phyloP scores from a whole-genome alignment of 257 asterid species.

The Solanum sejunctum region DNA sequence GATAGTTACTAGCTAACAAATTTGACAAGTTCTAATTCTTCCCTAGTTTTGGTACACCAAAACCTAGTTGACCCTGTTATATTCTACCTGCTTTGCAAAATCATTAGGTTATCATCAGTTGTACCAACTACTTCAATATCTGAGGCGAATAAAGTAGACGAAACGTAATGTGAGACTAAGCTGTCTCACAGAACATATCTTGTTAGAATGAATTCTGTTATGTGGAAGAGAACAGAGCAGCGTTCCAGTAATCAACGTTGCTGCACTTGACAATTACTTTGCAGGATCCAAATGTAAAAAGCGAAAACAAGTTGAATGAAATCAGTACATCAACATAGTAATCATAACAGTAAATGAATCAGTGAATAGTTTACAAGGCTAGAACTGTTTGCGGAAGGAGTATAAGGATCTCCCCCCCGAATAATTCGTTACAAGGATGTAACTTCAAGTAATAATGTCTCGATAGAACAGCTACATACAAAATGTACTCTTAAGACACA shows the following conservation, averaged over 20 bases:
- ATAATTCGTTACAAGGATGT: conserved; percentile 9
- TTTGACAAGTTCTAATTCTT: background rate
- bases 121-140: background rate
- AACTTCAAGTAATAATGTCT: conserved; percentile 3
- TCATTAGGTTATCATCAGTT: background rate
- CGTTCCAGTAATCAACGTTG: background rate
- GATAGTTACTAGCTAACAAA: background rate
- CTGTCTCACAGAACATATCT: background rate
- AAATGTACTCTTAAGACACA: conserved; percentile 3
- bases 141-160: background rate
- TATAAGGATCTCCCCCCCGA: conserved; percentile 2
- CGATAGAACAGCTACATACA: background rate
- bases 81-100: background rate
- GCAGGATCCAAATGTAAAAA: background rate
- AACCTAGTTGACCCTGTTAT: background rate
- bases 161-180: background rate
- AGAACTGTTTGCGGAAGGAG: conserved; percentile 3
- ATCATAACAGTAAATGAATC: background rate
- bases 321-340: background rate
- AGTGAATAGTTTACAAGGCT: conserved; percentile 11
- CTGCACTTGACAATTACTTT: background rate
- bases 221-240: background rate
- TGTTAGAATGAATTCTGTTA: background rate
- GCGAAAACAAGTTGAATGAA: background rate
- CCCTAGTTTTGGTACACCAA: background rate